Percentiles rank a stretch among this genome's conserved stretches.
Evolutionary conservation across 2,329 filamentous ascomycete species (phyloP).

Genomic region (Penicillium sp.): DNA sequence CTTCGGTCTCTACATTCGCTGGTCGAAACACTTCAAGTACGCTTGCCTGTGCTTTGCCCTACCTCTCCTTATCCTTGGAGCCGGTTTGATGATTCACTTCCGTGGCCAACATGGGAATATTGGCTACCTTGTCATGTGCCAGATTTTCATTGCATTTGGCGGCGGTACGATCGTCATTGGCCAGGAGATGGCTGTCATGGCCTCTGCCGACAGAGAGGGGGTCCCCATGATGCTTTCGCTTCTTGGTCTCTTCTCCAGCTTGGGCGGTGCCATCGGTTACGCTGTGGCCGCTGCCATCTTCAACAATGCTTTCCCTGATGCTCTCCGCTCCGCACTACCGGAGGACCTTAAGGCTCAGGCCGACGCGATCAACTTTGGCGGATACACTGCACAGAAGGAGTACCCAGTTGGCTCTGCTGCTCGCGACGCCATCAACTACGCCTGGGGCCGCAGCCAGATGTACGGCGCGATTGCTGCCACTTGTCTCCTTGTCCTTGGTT

Average conservation of each 20-base stretch:
- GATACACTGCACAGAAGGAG: conserved; percentile 30
- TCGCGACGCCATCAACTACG: conserved; percentile 42
- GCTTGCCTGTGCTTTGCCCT: conserved; percentile 57
- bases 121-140: conserved; percentile 59
- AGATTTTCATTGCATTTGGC: conserved; percentile 61
- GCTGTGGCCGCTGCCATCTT: conserved; percentile 55
- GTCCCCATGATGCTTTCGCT: conserved; percentile 53
- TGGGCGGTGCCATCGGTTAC: conserved; percentile 43
- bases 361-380: conserved; percentile 30
- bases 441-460: conserved; percentile 46
- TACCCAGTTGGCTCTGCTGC: conserved; percentile 36
- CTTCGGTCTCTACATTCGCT: conserved; percentile 56
- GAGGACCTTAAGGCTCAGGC: conserved; percentile 25
- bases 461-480: conserved; percentile 42
- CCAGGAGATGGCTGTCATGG: conserved; percentile 64
- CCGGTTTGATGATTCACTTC: conserved; percentile 62
- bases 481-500: conserved; percentile 35
- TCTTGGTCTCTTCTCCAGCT: conserved; percentile 39
- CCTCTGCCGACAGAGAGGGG: conserved; percentile 59
- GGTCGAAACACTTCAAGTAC: conserved; percentile 58
- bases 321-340: conserved; percentile 40
- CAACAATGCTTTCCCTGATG: conserved; percentile 60
- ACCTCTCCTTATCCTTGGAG: conserved; percentile 57
- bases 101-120: conserved; percentile 55
- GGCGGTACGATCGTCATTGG: conserved; percentile 60